Evolutionary conservation across 805 yeast species (phyloP), one percentile per base, ranked within the genome.

Genomic region (Starmerella khaoyaiensis): DNA sequence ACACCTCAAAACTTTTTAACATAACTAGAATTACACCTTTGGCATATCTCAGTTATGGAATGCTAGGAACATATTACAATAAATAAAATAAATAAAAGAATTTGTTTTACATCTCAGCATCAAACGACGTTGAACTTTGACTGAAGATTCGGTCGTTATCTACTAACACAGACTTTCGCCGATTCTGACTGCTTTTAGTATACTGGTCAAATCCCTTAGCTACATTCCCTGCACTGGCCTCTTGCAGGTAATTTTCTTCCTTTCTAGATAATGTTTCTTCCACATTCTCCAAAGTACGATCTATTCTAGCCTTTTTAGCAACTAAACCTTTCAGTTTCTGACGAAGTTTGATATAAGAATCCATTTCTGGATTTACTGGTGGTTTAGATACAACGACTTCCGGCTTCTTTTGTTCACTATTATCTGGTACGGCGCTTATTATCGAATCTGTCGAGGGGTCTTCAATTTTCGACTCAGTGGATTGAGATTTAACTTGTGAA

Each of bases 151-250:
- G 72, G 51, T 83, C 95, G 24, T 77, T 79, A 44, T 80, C 87
- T 0, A 74, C 53, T 20, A 58, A 41, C 4, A 46, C 46, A 63
- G 60, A 70, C 69, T 35, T 65, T 54, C 41, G 69, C 61, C 58
- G 72, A 64, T 52, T 68, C 66, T 55, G 61, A 34, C 46, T 55
- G 28, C 58, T 54, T 37, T 78, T 79, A 33, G 76, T 66, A 52
- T 80, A 79, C 49, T 73, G 78, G 33, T 86, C 95, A 51, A 84
- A 86, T 1, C 97, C 97, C 45, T 79, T 78, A n/a, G 83, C 79
- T 20, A 87, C 77, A 56, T 82, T 86, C 0, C 95, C 86, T 38
- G 71, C 71, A 21, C 65, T 57, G 40, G 82, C 72, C 36, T 79
- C 84, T 21, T 77, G 71, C 32, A 86, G 70, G 54, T 86, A 86